A percentile compares a stretch with the other conserved stretches of the same genome.
phyloP scores from a whole-genome alignment of 768 basidiomycete genomes.

The Sarcodon sp. region DNA sequence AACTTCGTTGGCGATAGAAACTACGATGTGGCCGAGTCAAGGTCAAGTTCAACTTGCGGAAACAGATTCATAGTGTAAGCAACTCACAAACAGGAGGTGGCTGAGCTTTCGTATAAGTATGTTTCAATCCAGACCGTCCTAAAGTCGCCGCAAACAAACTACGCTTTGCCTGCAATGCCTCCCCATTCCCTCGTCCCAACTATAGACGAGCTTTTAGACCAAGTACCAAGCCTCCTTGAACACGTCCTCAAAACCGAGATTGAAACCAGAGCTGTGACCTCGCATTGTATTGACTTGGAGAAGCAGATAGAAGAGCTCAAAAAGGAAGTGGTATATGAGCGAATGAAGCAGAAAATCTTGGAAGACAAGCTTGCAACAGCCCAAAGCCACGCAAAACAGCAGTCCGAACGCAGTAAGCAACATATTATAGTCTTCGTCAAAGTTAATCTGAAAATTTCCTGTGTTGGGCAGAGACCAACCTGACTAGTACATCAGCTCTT shows the following conservation, averaged over 20 bases:
- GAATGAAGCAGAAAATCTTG: constrained; percentile 6
- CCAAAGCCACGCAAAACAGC: neutral
- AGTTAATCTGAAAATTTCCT: neutral
- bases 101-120: neutral
- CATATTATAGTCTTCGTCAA: neutral
- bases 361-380: constrained; percentile 4
- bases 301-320: constrained; percentile 4
- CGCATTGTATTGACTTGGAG: constrained; percentile 5
- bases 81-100: too few species aligned
- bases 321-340: constrained; percentile 6
- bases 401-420: constrained; percentile 1
- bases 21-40: neutral
- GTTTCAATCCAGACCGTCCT: neutral
- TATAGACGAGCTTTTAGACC: neutral
- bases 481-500: neutral
- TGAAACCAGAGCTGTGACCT: neutral
- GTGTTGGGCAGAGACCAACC: neutral
- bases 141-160: neutral
- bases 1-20: neutral
- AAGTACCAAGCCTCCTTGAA: neutral
- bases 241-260: neutral
- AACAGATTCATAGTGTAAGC: neutral
- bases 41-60: neutral
- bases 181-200: neutral
- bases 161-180: neutral